These are phyloP conservation scores for Petunia secreta DNA, from an alignment of 257 asterid species.

Conservation along the genomic window DNA sequence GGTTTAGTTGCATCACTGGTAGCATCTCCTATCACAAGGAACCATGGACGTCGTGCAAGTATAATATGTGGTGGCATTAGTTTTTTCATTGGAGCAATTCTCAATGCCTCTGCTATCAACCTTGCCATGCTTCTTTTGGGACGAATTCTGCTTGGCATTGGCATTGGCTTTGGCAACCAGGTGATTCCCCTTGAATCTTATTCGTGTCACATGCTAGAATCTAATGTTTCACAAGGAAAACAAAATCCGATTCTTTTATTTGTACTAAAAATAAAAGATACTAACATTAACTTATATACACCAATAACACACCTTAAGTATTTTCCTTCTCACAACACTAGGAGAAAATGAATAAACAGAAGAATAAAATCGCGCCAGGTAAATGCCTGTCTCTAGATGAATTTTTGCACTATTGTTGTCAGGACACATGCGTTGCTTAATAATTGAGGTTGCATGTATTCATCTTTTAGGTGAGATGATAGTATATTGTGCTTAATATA, in stretches of 20 bases:
- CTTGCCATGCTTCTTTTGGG: slow-evolving; percentile 77
- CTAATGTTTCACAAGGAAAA: background rate
- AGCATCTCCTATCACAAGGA: slow-evolving; percentile 77
- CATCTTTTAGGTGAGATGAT: background rate
- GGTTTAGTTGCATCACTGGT: slow-evolving; percentile 68
- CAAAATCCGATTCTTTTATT: background rate
- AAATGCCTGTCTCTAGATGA: background rate
- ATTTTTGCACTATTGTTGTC: background rate
- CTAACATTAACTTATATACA: background rate
- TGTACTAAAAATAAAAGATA: background rate
- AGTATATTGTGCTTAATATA: background rate
- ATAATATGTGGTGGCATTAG: slow-evolving; percentile 77
- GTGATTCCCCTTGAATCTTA: slow-evolving; percentile 35
- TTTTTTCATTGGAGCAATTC: slow-evolving; percentile 69
- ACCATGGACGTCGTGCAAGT: slow-evolving; percentile 68
- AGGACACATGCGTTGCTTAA: background rate
- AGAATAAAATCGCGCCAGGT: background rate
- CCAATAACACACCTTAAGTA: background rate
- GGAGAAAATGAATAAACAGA: background rate
- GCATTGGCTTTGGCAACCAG: slow-evolving; percentile 95
- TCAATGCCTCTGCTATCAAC: slow-evolving; percentile 64
- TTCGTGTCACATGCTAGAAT: background rate
- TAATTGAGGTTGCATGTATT: background rate
- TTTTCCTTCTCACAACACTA: background rate
- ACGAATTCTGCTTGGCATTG: slow-evolving; percentile 83